phyloP scores from a whole-genome alignment of 2,329 filamentous ascomycete genomes.

The Fusarium euwallaceae region DNA sequence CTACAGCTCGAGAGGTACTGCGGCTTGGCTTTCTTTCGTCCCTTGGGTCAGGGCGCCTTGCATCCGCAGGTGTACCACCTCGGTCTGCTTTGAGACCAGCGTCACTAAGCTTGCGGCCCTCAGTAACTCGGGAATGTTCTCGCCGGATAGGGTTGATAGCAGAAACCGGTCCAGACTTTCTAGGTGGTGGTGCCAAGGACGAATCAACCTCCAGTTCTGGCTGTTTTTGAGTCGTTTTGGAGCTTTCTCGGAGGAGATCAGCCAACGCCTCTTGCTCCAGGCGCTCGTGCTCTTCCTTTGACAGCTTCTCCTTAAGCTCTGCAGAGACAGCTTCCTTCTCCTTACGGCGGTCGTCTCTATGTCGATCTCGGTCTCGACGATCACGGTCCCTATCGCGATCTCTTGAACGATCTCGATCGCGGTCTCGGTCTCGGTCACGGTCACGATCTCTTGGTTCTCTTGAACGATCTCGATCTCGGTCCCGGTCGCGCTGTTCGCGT shows the following conservation, averaged over 20 bases:
- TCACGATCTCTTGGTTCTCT: constrained; percentile 48
- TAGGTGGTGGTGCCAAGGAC: constrained; percentile 67
- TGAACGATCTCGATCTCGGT: constrained; percentile 50
- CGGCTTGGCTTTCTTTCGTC: constrained; percentile 52
- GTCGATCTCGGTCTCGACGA: constrained; percentile 46
- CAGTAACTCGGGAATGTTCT: constrained; percentile 59
- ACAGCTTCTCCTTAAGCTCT: constrained; percentile 66
- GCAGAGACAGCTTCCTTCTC: constrained; percentile 58
- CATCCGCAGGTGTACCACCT: constrained; percentile 50
- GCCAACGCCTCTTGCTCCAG: constrained; percentile 71
- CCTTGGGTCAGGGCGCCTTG: constrained; percentile 41
- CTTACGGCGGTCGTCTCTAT: constrained; percentile 49
- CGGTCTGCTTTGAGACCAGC: constrained; percentile 51
- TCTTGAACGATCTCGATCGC: constrained; percentile 48
- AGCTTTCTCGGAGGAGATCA: constrained; percentile 71
- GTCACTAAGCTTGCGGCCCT: constrained; percentile 56
- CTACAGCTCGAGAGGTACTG: constrained; percentile 49
- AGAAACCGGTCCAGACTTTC: constrained; percentile 65
- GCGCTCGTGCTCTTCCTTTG: constrained; percentile 69
- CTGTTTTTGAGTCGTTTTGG: constrained; percentile 61
- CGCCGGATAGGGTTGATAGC: constrained; percentile 69
- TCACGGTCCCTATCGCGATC: constrained; percentile 48
- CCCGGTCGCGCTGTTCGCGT: constrained; percentile 55
- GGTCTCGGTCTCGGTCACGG: constrained; percentile 45
- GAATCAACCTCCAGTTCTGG: constrained; percentile 70